Base-by-base conservation (phyloP, 768 basidiomycete species). In the Clitopilus hobsonii region DNA sequence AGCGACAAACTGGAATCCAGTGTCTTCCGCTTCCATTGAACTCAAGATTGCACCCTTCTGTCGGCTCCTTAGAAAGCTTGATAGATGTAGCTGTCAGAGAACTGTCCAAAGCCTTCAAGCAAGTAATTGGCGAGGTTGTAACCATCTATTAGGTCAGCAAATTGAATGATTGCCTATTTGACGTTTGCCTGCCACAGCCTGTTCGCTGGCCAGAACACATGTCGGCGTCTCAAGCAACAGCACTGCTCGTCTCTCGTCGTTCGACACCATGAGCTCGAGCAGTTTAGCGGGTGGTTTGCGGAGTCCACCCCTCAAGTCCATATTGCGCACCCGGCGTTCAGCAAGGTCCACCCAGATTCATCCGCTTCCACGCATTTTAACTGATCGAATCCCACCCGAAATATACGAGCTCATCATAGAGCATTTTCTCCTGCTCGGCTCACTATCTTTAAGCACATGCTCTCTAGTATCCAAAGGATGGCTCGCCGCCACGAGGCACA, bases 381-480 rank as follows among this genome's bases (percentile, higher is more conserved):
- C 54, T 47, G 57, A 49, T 30, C 53, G 61, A 56, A 54, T 63
- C 6, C 61, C 61, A 14, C 32, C 58, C 18, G 61, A 63, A 41
- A 57, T 63, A 22, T 55, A 58, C 30, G 54, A 55, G n/a, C 52
- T 60, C 49, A 58, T 63, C 32, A 59, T 63, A 6, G 57, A 59
- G 30, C 55, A 56, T n/a, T 53, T 63, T 23, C 55, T 56, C 20
- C 52, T 27, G 36, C 58, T 63, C 41, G 61, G 60, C 48, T 54
- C 60, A 25, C 55, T 56, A 45, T 58, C 59, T 22, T 56, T 63
- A 25, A 41, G 55, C 27, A 60, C 56, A 6, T 63, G 61, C 32
- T 58, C 57, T 32, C 52, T 60, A 14, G 59, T 63, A 11, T 60
- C 59, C 59, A 57, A 56, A 28, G 47, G 57, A 23, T 63, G 61